Evolutionary conservation across 805 yeast genomes (phyloP).

Genomic region (Spathaspora boniae): DNA sequence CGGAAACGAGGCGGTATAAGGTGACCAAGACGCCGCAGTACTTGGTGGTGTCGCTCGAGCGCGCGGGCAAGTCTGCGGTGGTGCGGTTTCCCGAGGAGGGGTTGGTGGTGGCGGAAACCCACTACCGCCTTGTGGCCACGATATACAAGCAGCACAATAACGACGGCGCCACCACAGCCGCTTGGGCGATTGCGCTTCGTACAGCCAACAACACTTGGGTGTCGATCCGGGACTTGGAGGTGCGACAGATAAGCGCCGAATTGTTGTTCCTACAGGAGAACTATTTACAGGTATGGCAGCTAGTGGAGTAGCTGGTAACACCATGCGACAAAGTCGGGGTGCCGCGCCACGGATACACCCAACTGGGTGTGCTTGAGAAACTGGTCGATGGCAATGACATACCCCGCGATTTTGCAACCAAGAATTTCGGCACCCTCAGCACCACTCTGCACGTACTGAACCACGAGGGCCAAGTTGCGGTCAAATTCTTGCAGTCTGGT

Average conservation of each 20-base stretch:
- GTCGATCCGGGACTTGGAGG: constrained; percentile 51
- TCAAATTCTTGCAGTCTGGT: constrained; percentile 12
- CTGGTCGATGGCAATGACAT: constrained; percentile 16
- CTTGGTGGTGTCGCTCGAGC: constrained; percentile 44
- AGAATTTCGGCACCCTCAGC: background rate
- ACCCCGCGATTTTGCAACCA: constrained; percentile 16
- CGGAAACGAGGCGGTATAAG: constrained; percentile 34
- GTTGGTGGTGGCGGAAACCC: constrained; percentile 28
- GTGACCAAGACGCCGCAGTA: constrained; percentile 46
- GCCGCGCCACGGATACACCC: constrained; percentile 9
- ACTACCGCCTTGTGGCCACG: constrained; percentile 33
- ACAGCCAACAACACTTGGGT: constrained; percentile 47
- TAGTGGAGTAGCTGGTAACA: constrained; percentile 8
- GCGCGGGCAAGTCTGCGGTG: constrained; percentile 43
- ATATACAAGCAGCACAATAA: constrained; percentile 15
- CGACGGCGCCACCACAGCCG: constrained; percentile 14
- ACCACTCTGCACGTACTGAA: background rate
- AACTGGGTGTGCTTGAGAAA: constrained; percentile 19
- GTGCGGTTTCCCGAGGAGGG: constrained; percentile 53
- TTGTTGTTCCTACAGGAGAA: constrained; percentile 59
- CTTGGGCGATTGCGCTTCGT: constrained; percentile 15
- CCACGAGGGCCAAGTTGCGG: constrained; percentile 10
- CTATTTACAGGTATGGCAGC: constrained; percentile 67
- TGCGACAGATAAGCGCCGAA: constrained; percentile 49
- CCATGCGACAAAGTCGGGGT: constrained; percentile 5